Evolutionary conservation across 176 grass and related monocot genomes (phyloP).

Genomic region (Hyparrhenia diplandra): DNA sequence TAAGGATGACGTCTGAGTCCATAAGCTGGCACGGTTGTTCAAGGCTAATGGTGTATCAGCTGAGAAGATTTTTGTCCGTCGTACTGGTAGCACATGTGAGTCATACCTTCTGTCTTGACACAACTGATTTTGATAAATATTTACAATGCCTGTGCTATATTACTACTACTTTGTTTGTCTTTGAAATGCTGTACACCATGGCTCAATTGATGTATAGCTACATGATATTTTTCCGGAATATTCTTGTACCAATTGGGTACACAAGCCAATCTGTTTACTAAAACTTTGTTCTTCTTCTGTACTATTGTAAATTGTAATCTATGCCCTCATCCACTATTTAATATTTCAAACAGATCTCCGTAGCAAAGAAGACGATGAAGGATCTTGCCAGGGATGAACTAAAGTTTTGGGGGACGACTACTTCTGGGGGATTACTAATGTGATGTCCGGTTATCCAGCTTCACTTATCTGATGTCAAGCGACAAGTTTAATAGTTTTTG

Average conservation of each 20-base stretch:
- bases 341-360: constrained; percentile 14
- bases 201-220: background rate
- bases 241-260: background rate
- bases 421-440: background rate
- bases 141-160: background rate
- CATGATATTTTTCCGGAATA: background rate
- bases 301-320: background rate
- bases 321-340: background rate
- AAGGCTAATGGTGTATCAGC: constrained; percentile 3
- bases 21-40: constrained; percentile 27
- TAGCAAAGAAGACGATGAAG: background rate
- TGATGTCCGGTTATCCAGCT: background rate
- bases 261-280: background rate
- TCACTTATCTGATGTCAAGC: background rate
- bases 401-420: background rate
- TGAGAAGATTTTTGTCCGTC: constrained; percentile 10
- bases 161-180: background rate
- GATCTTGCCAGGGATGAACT: constrained; percentile 22
- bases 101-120: constrained; percentile 3
- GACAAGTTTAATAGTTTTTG: background rate
- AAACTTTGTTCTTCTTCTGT: background rate
- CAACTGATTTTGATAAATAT: background rate
- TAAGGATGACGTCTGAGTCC: constrained; percentile 25
- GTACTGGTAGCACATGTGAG: background rate
- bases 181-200: background rate